Evolutionary conservation across 768 basidiomycete genomes (phyloP).

Genomic region (Lactarius deliciosus): DNA sequence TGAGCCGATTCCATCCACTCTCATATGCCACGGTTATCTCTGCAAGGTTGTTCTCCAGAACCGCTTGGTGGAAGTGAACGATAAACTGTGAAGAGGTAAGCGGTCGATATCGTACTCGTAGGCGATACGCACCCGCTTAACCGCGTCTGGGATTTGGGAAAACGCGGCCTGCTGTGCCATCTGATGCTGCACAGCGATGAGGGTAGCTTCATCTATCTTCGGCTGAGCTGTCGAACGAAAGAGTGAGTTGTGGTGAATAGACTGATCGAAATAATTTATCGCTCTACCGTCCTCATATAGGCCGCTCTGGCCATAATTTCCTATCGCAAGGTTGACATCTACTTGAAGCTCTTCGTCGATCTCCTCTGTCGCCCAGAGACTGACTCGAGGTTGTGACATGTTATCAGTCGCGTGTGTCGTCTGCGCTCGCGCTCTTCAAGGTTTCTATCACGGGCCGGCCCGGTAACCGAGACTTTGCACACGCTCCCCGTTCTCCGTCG

Average conservation of each 20-base stretch:
- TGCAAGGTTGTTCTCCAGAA: conserved; percentile 84
- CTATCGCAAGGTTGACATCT: conserved; percentile 66
- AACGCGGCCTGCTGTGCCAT: conserved; percentile 83
- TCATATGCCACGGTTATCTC: conserved; percentile 95
- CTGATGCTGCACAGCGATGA: conserved; percentile 76
- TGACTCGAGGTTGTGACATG: conserved; percentile 65
- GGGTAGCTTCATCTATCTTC: conserved; percentile 67
- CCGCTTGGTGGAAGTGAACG: conserved; percentile 91
- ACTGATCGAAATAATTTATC: not conserved
- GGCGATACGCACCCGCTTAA: conserved; percentile 67
- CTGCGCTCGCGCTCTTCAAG: not conserved
- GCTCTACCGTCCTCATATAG: conserved; percentile 64
- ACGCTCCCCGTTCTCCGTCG: not conserved
- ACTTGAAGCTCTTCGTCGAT: conserved; percentile 73
- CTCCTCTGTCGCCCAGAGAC: conserved; percentile 79
- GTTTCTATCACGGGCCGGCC: conserved; percentile 9
- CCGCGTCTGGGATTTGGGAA: conserved; percentile 81
- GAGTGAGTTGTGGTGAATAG: not conserved
- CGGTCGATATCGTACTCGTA: not conserved
- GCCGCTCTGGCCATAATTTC: conserved; percentile 65
- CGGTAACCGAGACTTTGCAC: not conserved
- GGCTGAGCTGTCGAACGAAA: conserved; percentile 43
- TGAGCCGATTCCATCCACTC: conserved; percentile 95
- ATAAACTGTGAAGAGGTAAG: conserved; percentile 67
- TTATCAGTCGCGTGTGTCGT: not conserved